A percentile compares a stretch with the other conserved stretches of the same genome.
Conservation (phyloP, 2,329 filamentous ascomycete species). For the Claviceps sp. region DNA sequence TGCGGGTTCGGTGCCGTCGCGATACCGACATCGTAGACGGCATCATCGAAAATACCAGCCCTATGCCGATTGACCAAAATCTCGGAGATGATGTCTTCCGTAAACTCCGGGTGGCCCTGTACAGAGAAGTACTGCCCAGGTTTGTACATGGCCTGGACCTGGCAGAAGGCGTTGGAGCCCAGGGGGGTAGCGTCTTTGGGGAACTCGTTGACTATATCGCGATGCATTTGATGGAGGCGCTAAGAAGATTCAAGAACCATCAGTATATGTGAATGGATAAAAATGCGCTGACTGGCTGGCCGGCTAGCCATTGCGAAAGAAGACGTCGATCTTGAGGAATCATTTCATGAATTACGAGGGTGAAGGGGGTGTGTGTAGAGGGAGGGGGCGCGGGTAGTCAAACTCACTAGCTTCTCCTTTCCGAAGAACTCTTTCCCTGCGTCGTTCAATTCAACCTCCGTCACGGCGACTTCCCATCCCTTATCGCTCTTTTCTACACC, state of each 20-base stretch:
- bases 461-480: slow-evolving; percentile 33
- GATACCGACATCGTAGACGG: slow-evolving; percentile 55
- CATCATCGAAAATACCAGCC: slow-evolving; percentile 56
- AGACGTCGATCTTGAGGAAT: no score
- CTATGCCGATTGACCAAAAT: slow-evolving; percentile 39
- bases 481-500: slow-evolving; percentile 23
- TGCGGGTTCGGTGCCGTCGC: slow-evolving; percentile 52
- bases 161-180: slow-evolving; percentile 26
- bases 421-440: slow-evolving; percentile 26
- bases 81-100: slow-evolving; percentile 24
- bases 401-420: slow-evolving; percentile 19
- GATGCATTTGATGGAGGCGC: slow-evolving; percentile 34
- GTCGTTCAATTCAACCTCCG: slow-evolving; percentile 24
- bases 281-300: neutral
- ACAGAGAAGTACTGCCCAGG: slow-evolving; percentile 26
- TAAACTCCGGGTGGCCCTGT: slow-evolving; percentile 36
- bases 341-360: no score
- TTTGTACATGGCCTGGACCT: slow-evolving; percentile 29
- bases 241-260: slow-evolving; percentile 10
- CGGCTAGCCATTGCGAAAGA: neutral
- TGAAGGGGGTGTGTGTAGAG: no score
- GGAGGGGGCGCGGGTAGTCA: no score
- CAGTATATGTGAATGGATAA: neutral
- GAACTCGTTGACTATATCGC: slow-evolving; percentile 27
- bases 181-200: slow-evolving; percentile 26